Conservation (phyloP, 345 rosid genomes). For the Lumnitzera littorea region DNA sequence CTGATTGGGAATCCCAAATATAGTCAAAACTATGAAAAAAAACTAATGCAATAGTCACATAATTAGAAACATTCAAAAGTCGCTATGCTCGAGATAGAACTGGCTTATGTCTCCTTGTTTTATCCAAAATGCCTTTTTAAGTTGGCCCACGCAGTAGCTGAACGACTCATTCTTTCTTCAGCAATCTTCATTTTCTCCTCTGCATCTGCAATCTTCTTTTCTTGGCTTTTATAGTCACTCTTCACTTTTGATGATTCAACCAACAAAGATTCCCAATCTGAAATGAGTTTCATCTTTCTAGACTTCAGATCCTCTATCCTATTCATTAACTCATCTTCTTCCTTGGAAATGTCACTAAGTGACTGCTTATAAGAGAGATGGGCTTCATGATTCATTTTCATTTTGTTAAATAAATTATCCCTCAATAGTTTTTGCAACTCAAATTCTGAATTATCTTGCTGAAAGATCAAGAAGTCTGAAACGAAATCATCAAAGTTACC, state of each 20-base stretch:
- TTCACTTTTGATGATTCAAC: background rate
- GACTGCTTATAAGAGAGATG: constrained; percentile 4
- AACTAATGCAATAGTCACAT: too few relatives aligned
- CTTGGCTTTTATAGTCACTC: background rate
- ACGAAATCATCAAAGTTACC: constrained; percentile 10
- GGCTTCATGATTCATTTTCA: constrained; percentile 10
- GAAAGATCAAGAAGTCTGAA: constrained; percentile 9
- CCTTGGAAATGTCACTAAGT: background rate
- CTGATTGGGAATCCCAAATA: too few relatives aligned
- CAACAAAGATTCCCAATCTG: constrained; percentile 9
- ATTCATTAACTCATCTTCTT: constrained; percentile 8
- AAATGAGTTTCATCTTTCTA: constrained; percentile 4
- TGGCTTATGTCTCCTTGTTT: too few relatives aligned
- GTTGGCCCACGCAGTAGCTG: constrained; percentile 2
- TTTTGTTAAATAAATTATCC: constrained; percentile 7
- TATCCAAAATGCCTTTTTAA: too few relatives aligned
- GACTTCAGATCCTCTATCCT: constrained; percentile 3
- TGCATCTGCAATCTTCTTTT: background rate
- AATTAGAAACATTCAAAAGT: too few relatives aligned
- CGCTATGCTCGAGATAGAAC: too few relatives aligned
- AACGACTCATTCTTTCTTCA: constrained; percentile 14
- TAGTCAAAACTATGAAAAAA: too few relatives aligned
- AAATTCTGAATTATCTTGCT: constrained; percentile 7
- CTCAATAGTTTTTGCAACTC: constrained; percentile 8
- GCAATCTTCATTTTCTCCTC: constrained; percentile 15